These are phyloP conservation scores for Colletotrichum neosansevieriae DNA, from an alignment of 2,329 filamentous ascomycete species.

Conservation along the genomic window DNA sequence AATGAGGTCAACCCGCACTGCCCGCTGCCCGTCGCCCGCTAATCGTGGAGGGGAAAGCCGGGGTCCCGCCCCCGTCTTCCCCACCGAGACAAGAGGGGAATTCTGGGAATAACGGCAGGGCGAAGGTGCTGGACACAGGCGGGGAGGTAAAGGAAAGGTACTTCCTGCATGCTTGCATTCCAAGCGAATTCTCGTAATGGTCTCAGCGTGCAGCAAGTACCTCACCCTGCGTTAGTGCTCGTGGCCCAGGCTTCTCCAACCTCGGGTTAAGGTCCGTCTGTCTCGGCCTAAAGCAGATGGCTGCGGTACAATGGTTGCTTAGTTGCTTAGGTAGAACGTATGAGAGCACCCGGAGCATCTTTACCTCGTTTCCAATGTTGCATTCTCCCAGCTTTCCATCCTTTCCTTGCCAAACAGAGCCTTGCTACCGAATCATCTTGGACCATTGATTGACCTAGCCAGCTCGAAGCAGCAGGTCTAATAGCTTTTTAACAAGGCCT, in stretches of 20 bases:
- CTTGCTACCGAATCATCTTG: conserved; percentile 19
- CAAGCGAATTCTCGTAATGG: neutral
- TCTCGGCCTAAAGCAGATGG: conserved; percentile 30
- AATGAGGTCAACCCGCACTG: conserved; percentile 18
- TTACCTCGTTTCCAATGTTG: conserved; percentile 15
- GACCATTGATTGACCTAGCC: conserved; percentile 17
- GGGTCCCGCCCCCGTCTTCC: conserved; percentile 23
- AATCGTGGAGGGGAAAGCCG: conserved; percentile 39
- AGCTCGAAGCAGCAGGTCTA: neutral
- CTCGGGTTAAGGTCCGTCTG: conserved; percentile 31
- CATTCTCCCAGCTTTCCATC: neutral
- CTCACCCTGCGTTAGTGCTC: conserved; percentile 6
- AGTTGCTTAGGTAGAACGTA: neutral
- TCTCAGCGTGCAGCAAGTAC: neutral
- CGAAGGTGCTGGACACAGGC: neutral
- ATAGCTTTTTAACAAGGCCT: neutral
- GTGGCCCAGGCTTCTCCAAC: conserved; percentile 18
- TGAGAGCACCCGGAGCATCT: neutral
- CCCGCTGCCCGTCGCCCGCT: conserved; percentile 14
- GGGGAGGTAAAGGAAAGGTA: neutral
- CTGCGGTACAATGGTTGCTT: no score
- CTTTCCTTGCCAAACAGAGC: conserved; percentile 9
- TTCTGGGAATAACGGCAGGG: conserved; percentile 6
- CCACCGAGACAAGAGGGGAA: neutral
- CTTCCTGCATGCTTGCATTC: neutral